phyloP scores from a whole-genome alignment of 23 red algal species.

The Gracilaria gracilis region DNA sequence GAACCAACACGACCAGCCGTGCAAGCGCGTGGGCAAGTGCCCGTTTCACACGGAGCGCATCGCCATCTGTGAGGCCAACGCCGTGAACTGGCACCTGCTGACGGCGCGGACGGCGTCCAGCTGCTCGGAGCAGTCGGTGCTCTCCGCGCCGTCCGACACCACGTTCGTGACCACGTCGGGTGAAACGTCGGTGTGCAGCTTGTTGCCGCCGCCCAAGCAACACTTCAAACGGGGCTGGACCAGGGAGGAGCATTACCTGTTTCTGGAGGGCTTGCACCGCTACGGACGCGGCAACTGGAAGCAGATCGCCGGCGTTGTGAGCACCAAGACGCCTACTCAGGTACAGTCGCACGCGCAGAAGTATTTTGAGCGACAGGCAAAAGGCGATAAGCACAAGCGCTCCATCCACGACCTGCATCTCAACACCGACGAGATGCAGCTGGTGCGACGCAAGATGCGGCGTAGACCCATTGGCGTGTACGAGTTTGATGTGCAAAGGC shows the following conservation, averaged over 20 bases:
- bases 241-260: constrained; percentile 77
- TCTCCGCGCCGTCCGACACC: not conserved
- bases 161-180: not conserved
- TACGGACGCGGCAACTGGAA: constrained; percentile 76
- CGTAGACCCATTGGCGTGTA: not conserved
- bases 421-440: constrained; percentile 69
- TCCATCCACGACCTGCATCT: constrained; percentile 79
- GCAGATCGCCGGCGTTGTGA: constrained; percentile 48
- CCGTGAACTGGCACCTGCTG: constrained; percentile 4
- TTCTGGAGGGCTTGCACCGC: constrained; percentile 60
- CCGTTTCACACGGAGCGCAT: constrained; percentile 46
- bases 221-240: constrained; percentile 79
- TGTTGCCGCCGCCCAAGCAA: not conserved
- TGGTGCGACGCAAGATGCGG: not conserved
- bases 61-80: constrained; percentile 11
- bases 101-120: not conserved
- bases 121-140: not conserved
- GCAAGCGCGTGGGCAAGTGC: constrained; percentile 62
- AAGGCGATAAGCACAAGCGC: constrained; percentile 54
- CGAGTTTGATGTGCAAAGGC: not conserved
- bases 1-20: constrained; percentile 70
- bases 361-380: constrained; percentile 57
- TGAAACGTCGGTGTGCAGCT: not conserved
- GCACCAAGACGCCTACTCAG: constrained; percentile 46
- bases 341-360: constrained; percentile 83